Evolutionary conservation across 2,329 filamentous ascomycete genomes (phyloP), one percentile per base, ranked within the genome.

Genomic region (Alternaria sp.): DNA sequence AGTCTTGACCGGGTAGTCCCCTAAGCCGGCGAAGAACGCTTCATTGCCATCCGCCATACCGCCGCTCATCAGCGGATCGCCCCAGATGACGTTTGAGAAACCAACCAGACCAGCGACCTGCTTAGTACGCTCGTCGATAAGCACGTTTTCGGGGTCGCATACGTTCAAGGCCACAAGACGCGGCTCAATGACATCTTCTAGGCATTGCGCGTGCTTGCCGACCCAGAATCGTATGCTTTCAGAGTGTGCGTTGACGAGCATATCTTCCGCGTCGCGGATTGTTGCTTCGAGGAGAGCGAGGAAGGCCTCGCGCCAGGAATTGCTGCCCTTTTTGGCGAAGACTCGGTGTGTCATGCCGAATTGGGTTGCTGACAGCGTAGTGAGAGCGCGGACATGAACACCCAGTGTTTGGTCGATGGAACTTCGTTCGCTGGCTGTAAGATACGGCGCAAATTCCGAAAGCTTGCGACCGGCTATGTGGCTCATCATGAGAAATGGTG

Each of bases 241-340:
- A 66, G 87, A 88, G 0, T 86, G 86, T 7, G 88, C 70, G 59
- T 82, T 84, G 65, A 89, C 81, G 12, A 87, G 82, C 74, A 85
- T 84, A 59, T 88, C 86, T 69, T 89, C 86, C 16, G 82, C 84
- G 66, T 88, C 86, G 16, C 85, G 84, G 25, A 89, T 76, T 9
- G 83, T 75, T 11, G 81, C 77, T 69, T 88, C 86, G 20, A 88
- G 76, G 40, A 88, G 79, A 6, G 72, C 67, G 25, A 82, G 74
- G 65, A 88, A 89, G 12, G 82, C 83, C 57, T 84, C 81, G 54
- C 80, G 78, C 86, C 86, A 89, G 3, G 82, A 83, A n/a, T 65
- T 68, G 57, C 74, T 80, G 16, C 85, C 84, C 25, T 73, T 73
- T n/a, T 81, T 81, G 14, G 72, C 72, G 44, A 81, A 80, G 5